A percentile compares a stretch with the other conserved stretches of the same genome.
phyloP scores from a whole-genome alignment of 2,329 filamentous ascomycete genomes.

The Epicoccum nigrum region DNA sequence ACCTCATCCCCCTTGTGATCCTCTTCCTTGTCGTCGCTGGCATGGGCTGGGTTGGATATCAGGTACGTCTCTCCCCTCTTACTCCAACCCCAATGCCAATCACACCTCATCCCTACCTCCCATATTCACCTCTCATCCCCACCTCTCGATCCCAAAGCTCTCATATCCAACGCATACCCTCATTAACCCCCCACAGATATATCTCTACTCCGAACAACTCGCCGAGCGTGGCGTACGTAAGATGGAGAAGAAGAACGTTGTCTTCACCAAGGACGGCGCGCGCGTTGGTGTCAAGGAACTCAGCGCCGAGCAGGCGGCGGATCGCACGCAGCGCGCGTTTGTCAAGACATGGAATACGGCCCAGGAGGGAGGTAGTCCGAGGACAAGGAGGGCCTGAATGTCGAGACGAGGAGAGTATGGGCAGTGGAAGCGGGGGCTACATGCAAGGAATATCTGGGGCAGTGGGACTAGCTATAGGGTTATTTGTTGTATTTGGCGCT shows the following conservation, averaged over 20 bases:
- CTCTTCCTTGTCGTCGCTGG: conserved; percentile 64
- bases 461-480: too few species aligned
- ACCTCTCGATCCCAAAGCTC: background rate
- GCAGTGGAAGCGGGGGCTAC: background rate
- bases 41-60: conserved; percentile 71
- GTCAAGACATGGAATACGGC: conserved; percentile 58
- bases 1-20: conserved; percentile 71
- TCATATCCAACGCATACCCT: background rate
- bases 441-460: too few species aligned
- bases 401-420: background rate
- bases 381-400: conserved; percentile 13
- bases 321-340: conserved; percentile 69
- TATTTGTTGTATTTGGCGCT: too few species aligned
- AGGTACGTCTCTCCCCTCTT: conserved; percentile 46
- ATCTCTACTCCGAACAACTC: conserved; percentile 70
- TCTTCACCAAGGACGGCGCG: conserved; percentile 76
- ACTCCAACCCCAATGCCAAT: background rate
- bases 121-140: background rate
- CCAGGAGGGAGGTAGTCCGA: conserved; percentile 18
- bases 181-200: conserved; percentile 56
- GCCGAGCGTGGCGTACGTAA: conserved; percentile 68
- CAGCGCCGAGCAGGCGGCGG: conserved; percentile 72
- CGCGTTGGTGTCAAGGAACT: conserved; percentile 74
- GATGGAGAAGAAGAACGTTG: conserved; percentile 77
- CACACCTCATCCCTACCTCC: too few species aligned